A percentile compares a stretch with the other conserved stretches of the same genome.
These are phyloP conservation scores for Hypholoma sublateritium DNA, from an alignment of 768 basidiomycete genomes.

Conservation along the genomic window DNA sequence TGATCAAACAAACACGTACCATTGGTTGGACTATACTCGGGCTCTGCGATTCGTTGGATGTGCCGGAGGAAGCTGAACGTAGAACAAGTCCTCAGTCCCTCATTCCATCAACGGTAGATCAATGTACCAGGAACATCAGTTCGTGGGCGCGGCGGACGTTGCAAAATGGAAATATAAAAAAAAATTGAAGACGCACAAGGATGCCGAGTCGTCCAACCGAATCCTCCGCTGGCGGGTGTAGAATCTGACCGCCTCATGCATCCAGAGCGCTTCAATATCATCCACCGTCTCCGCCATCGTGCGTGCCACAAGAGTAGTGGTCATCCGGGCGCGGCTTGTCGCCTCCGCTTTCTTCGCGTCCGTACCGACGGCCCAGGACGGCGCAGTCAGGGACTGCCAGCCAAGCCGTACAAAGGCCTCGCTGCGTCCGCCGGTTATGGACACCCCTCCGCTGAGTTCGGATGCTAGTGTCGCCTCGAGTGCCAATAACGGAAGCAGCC, in stretches of 20 bases:
- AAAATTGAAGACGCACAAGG: conserved; percentile 53
- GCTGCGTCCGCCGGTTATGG: conserved; percentile 56
- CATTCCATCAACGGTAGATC: neutral
- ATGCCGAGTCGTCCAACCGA: conserved; percentile 71
- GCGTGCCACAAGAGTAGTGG: conserved; percentile 52
- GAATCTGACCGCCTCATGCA: conserved; percentile 61
- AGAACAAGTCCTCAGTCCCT: conserved; percentile 1
- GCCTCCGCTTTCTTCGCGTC: conserved; percentile 21
- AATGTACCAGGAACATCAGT: neutral
- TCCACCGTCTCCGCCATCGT: conserved; percentile 48
- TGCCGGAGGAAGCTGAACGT: conserved; percentile 62
- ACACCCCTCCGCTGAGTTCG: conserved; percentile 65
- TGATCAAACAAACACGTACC: conserved; percentile 36
- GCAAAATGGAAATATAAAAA: conserved; percentile 1
- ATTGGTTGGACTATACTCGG: conserved; percentile 71
- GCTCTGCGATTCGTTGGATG: conserved; percentile 62
- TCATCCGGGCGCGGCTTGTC: conserved; percentile 18
- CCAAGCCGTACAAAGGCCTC: conserved; percentile 71
- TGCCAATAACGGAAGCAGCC: conserved; percentile 62
- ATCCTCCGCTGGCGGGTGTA: conserved; percentile 59
- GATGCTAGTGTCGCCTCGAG: conserved; percentile 68
- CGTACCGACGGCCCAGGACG: conserved; percentile 37
- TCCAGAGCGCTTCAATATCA: conserved; percentile 67
- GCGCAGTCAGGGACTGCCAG: conserved; percentile 63
- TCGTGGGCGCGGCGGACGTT: neutral